Evolutionary conservation across 352 stramenopile genomes (phyloP), one percentile per base, ranked within the genome.

Genomic region (Blastocystis hominis): DNA sequence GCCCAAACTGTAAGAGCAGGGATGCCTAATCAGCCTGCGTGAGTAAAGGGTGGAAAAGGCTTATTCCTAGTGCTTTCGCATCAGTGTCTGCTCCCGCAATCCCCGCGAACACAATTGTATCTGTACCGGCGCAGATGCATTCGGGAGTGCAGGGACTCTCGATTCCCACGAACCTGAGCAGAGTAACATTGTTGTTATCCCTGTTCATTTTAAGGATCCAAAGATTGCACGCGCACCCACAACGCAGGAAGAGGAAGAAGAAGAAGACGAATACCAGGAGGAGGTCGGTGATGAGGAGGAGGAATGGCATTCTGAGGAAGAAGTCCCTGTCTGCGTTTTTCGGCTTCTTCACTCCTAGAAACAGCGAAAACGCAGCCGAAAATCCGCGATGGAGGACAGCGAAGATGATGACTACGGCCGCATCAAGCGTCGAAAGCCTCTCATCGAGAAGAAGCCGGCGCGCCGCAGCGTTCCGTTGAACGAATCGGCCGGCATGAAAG

Each of bases 401-500:
- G 72, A 84, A 1, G 72, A 84, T 64, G 72, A 84, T n/a, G 72
- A 84, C 2, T 84, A 84, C 34, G 72, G 72, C 36, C 30, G 47
- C 7, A 30, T 53, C 3, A 84, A 84, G 72, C 59, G 44, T n/a
- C 66, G 55, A 68, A 84, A 68, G 38, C 38, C 68, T 10, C 20
- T 47, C 4, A n/a, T 61, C 6, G 38, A 46, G 38, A 84, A 84
- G 72, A 84, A 84, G 50, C 72, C 72, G 24, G 50, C 62, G 20
- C 13, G 55, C 36, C 54, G 72, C 54, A 84, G 62, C n/a, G 46
- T 84, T 3, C 66, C 72, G 7, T 47, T 53, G 3, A 84, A 84
- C 56, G 72, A 84, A 30, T 53, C 72, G n/a, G 53, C 72, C n/a
- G 72, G 72, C 20, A 84, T 84, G 72, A 84, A 47, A n/a, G 72